phyloP scores from a whole-genome alignment of 441 rosid genomes.

The Erodium texanum region DNA sequence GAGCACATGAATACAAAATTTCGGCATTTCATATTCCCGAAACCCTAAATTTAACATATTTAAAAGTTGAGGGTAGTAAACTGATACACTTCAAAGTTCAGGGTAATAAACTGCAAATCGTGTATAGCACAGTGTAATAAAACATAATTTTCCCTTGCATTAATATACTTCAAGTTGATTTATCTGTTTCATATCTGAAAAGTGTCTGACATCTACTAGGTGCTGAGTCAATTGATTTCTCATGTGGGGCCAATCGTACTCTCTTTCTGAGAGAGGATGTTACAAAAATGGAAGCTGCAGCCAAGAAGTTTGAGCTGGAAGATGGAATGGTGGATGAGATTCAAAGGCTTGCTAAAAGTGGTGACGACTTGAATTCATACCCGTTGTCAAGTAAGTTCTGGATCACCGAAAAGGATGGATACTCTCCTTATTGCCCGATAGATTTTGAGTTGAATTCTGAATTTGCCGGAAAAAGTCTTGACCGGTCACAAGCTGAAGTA shows the following conservation, averaged over 20 bases:
- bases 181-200: constrained; percentile 10
- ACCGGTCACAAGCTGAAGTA: constrained; percentile 22
- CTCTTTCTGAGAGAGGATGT: constrained; percentile 75
- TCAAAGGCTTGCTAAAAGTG: constrained; percentile 27
- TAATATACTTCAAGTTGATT: neutral
- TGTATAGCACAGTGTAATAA: too few relatives aligned
- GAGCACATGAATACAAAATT: too few relatives aligned
- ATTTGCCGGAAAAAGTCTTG: constrained; percentile 18
- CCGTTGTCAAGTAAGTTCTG: constrained; percentile 34
- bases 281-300: constrained; percentile 72
- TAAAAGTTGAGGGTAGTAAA: too few relatives aligned
- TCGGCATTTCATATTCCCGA: too few relatives aligned
- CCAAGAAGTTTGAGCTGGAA: constrained; percentile 70
- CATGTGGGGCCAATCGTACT: constrained; percentile 56
- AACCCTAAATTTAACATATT: too few relatives aligned
- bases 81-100: too few relatives aligned
- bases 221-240: constrained; percentile 41
- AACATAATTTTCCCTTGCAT: too few relatives aligned
- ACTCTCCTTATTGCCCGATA: constrained; percentile 61
- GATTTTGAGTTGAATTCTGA: constrained; percentile 28
- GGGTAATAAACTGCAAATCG: too few relatives aligned
- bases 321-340: constrained; percentile 34
- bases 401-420: constrained; percentile 38
- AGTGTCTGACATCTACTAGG: constrained; percentile 33
- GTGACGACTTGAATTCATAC: constrained; percentile 44